A percentile compares a stretch with the other conserved stretches of the same genome.
These are phyloP conservation scores for Erythrobasidium hasegawianum DNA, from an alignment of 1,284 basidiomycete genomes.

Conservation along the genomic window DNA sequence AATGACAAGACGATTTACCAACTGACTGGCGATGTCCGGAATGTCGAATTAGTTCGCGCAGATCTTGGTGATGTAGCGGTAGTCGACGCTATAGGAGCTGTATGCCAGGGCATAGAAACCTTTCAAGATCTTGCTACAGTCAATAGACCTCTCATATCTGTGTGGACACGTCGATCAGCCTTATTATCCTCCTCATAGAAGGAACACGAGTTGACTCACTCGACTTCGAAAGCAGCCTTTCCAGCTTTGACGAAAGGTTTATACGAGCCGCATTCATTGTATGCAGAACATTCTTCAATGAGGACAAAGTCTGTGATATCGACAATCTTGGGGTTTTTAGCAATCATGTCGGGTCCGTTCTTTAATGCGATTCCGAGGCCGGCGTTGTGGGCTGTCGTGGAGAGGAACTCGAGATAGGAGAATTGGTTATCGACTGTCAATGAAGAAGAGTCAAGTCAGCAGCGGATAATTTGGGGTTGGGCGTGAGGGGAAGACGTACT, in stretches of 20 bases:
- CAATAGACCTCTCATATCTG: constrained; percentile 19
- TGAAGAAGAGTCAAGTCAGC: background rate
- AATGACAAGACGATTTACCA: no score
- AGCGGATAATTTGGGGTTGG: background rate
- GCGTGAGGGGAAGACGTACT: constrained; percentile 3
- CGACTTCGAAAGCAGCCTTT: constrained; percentile 14
- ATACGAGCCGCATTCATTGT: constrained; percentile 19
- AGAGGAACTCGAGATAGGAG: constrained; percentile 46
- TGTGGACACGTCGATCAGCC: background rate
- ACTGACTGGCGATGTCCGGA: no score
- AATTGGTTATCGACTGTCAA: constrained; percentile 42
- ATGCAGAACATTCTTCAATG: constrained; percentile 22
- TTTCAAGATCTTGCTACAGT: constrained; percentile 6
- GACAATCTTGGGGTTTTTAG: constrained; percentile 30
- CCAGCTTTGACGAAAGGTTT: constrained; percentile 13
- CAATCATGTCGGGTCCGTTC: constrained; percentile 44
- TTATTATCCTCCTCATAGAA: background rate
- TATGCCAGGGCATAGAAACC: constrained; percentile 33
- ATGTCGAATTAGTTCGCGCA: no score
- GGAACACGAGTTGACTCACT: background rate
- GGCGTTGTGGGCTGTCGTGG: constrained; percentile 38
- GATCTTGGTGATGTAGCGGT: constrained; percentile 15
- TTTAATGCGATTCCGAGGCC: constrained; percentile 46
- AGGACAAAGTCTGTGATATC: constrained; percentile 13
- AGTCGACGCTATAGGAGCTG: constrained; percentile 23